These are phyloP conservation scores for Penicillium egyptiacum DNA, from an alignment of 495 filamentous ascomycete species.

Conservation along the genomic window DNA sequence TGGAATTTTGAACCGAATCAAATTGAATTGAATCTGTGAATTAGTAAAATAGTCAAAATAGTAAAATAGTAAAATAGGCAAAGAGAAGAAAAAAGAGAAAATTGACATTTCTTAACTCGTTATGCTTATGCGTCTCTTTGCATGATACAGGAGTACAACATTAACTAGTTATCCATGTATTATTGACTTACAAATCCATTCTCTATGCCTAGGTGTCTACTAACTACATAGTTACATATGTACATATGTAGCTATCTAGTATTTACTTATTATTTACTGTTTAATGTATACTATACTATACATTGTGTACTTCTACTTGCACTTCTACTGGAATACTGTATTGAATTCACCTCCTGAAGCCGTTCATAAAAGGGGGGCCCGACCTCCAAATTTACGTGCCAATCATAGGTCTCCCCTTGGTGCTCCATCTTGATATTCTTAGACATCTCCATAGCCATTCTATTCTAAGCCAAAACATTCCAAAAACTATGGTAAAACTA, in stretches of 20 bases:
- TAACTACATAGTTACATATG: background rate
- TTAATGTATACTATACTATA: background rate
- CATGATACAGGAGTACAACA: conserved; percentile 1
- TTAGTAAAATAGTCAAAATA: background rate
- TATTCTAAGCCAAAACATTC: background rate
- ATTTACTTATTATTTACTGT: background rate
- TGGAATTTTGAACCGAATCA: background rate
- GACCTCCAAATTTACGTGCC: conserved; percentile 9
- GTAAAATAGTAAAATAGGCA: background rate
- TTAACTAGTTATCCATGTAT: background rate
- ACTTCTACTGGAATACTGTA: background rate
- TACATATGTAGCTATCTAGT: too few species aligned
- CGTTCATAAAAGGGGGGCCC: conserved; percentile 11
- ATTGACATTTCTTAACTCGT: background rate
- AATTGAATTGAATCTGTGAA: background rate
- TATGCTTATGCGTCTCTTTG: conserved; percentile 7
- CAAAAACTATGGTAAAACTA: background rate
- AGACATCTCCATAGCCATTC: conserved; percentile 9
- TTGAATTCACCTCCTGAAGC: conserved; percentile 4
- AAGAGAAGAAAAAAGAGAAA: background rate
- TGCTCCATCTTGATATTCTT: conserved; percentile 13
- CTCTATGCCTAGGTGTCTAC: background rate
- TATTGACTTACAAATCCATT: background rate
- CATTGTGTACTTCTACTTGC: too few species aligned
- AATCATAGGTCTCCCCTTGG: conserved; percentile 12